These are phyloP conservation scores for Trichoderma polysporum DNA, from an alignment of 2,329 filamentous ascomycete species.

Conservation along the genomic window DNA sequence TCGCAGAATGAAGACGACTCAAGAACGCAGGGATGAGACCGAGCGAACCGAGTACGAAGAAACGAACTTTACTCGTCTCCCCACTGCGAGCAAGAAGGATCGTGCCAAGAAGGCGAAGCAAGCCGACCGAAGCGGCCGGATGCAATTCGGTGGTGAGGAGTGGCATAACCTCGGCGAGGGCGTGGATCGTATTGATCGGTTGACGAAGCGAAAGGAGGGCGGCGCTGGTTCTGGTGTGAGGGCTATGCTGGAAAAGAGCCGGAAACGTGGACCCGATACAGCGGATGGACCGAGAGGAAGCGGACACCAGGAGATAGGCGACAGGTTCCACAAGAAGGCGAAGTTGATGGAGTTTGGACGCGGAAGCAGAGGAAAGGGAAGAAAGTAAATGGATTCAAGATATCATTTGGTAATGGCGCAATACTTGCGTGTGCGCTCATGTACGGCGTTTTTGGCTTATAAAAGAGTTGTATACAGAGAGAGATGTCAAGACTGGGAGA, in stretches of 20 bases:
- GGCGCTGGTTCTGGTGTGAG: constrained; percentile 53
- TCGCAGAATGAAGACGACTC: constrained; percentile 72
- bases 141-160: constrained; percentile 87
- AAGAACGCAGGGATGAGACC: constrained; percentile 72
- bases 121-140: constrained; percentile 50
- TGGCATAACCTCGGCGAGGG: constrained; percentile 85
- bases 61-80: constrained; percentile 83
- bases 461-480: constrained; percentile 4
- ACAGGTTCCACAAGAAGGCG: constrained; percentile 69
- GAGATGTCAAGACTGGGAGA: neutral
- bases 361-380: constrained; percentile 44
- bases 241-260: constrained; percentile 74
- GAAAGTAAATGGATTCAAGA: constrained; percentile 28
- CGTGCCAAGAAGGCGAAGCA: constrained; percentile 61
- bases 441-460: neutral
- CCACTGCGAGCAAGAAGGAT: constrained; percentile 86
- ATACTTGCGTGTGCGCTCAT: neutral
- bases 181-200: constrained; percentile 78
- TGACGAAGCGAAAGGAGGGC: constrained; percentile 69
- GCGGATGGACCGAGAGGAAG: constrained; percentile 67
- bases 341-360: constrained; percentile 54
- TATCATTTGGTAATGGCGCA: neutral
- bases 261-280: constrained; percentile 72
- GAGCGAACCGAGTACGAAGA: constrained; percentile 89
- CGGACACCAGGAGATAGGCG: constrained; percentile 67